Conservation (phyloP, 2,329 filamentous ascomycete genomes). For the Blastomyces silverae region DNA sequence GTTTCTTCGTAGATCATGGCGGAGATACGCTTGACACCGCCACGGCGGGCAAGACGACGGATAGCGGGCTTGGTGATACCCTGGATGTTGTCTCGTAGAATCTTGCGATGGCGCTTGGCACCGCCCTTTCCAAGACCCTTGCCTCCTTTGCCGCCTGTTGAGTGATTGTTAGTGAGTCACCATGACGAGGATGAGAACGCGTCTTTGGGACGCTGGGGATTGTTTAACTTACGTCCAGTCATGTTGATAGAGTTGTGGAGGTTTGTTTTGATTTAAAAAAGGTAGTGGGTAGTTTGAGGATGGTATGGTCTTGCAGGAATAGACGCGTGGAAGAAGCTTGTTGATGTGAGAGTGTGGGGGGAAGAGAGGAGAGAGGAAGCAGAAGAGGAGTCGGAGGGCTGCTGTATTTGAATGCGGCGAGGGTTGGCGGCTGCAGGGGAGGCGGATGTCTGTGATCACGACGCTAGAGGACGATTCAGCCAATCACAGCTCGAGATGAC, state of each 20-base stretch:
- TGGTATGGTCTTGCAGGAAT: slow-evolving; percentile 6
- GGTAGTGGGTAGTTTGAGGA: slow-evolving; percentile 20
- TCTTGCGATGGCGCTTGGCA: slow-evolving; percentile 98
- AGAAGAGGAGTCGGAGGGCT: slow-evolving; percentile 27
- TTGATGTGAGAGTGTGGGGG: slow-evolving; percentile 20
- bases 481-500: slow-evolving; percentile 30
- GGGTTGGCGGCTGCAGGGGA: slow-evolving; percentile 18
- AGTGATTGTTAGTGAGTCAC: slow-evolving; percentile 26
- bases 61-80: slow-evolving; percentile 98
- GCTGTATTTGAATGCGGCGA: slow-evolving; percentile 38
- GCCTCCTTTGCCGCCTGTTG: slow-evolving; percentile 80
- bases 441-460: slow-evolving; percentile 34
- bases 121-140: slow-evolving; percentile 98
- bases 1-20: slow-evolving; percentile 88
- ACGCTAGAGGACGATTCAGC: slow-evolving; percentile 27
- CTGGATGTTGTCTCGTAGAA: slow-evolving; percentile 99
- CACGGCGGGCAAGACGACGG: slow-evolving; percentile 96
- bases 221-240: slow-evolving; percentile 51
- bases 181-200: slow-evolving; percentile 16
- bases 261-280: slow-evolving; percentile 12
- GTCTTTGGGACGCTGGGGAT: slow-evolving; percentile 6
- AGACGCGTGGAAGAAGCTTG: slow-evolving; percentile 14
- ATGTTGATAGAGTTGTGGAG: slow-evolving; percentile 42
- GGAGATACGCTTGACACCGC: slow-evolving; percentile 99
- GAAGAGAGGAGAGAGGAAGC: slow-evolving; percentile 21